These are phyloP conservation scores for Melocanna baccifera DNA, from an alignment of 176 grass and related monocot species.

Conservation along the genomic window DNA sequence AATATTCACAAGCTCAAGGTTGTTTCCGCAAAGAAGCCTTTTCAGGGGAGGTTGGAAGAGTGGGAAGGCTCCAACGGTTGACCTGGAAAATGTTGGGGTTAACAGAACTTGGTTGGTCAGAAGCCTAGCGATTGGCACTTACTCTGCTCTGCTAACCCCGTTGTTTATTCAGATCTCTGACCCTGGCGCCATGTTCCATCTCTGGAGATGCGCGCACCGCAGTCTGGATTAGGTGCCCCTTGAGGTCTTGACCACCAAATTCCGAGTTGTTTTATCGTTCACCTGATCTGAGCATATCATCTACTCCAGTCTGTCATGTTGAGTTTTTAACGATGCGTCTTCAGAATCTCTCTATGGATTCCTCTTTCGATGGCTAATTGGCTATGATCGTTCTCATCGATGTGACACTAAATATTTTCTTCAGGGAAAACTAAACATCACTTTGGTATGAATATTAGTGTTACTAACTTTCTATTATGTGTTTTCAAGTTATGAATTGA, in stretches of 20 bases:
- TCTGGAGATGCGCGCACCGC: constrained; percentile 49
- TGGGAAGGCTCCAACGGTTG: constrained; percentile 50
- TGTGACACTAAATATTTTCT: background rate
- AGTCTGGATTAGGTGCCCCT: constrained; percentile 24
- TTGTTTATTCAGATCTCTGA: constrained; percentile 40
- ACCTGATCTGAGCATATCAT: constrained; percentile 22
- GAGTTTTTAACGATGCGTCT: background rate
- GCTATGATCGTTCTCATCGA: background rate
- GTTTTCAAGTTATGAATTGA: background rate
- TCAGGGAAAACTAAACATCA: too few relatives aligned
- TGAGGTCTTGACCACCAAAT: constrained; percentile 40
- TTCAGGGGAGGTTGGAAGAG: background rate
- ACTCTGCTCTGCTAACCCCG: constrained; percentile 22
- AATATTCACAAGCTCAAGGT: background rate
- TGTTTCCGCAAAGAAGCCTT: background rate
- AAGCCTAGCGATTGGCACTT: constrained; percentile 30
- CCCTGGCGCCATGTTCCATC: constrained; percentile 37
- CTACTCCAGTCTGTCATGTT: constrained; percentile 2
- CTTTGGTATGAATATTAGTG: too few relatives aligned
- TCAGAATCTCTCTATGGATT: constrained; percentile 4
- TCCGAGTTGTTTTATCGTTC: constrained; percentile 10
- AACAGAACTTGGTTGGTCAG: constrained; percentile 16
- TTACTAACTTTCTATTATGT: too few relatives aligned
- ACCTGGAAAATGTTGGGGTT: constrained; percentile 31
- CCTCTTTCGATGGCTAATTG: background rate